Percentiles rank a stretch among this genome's conserved stretches.
These are phyloP conservation scores for Suillus lakei DNA, from an alignment of 768 basidiomycete species.

Conservation along the genomic window DNA sequence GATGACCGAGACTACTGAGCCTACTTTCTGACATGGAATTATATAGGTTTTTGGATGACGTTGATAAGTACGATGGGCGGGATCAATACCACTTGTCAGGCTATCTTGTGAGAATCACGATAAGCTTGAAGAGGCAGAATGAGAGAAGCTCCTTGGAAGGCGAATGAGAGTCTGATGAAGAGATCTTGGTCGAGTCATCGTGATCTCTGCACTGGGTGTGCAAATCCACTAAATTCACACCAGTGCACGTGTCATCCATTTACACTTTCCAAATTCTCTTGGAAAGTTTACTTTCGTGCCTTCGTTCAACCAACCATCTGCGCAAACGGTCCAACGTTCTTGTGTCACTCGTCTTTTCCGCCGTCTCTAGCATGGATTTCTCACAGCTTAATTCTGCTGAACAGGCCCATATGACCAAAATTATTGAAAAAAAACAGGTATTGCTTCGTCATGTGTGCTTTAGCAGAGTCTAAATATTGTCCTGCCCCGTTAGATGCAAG, in stretches of 20 bases:
- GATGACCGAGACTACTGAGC: slow-evolving; percentile 14
- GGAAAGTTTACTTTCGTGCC: slow-evolving; percentile 12
- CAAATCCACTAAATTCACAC: not conserved
- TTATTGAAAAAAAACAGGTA: slow-evolving; percentile 98
- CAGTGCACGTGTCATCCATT: slow-evolving; percentile 7
- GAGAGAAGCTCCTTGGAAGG: slow-evolving; percentile 10
- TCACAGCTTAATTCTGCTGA: slow-evolving; percentile 88
- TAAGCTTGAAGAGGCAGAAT: not conserved
- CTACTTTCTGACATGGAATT: slow-evolving; percentile 23
- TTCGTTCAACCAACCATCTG: slow-evolving; percentile 16
- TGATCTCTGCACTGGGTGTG: not conserved
- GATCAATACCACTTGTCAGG: slow-evolving; percentile 15
- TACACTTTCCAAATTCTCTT: slow-evolving; percentile 4
- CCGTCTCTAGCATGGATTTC: slow-evolving; percentile 74
- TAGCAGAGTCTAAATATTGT: slow-evolving; percentile 9
- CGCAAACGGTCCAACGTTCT: slow-evolving; percentile 11
- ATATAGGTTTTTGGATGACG: slow-evolving; percentile 20
- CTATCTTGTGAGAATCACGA: slow-evolving; percentile 14
- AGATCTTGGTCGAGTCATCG: slow-evolving; percentile 12
- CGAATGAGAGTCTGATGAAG: slow-evolving; percentile 8
- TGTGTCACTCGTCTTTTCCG: slow-evolving; percentile 8
- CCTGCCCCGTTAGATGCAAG: slow-evolving; percentile 80
- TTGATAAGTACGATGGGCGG: slow-evolving; percentile 6
- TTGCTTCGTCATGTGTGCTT: slow-evolving; percentile 15
- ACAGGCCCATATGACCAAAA: slow-evolving; percentile 93